These are phyloP conservation scores for Maudiozyma pseudohumilis DNA, from an alignment of 805 yeast genomes.

Conservation along the genomic window DNA sequence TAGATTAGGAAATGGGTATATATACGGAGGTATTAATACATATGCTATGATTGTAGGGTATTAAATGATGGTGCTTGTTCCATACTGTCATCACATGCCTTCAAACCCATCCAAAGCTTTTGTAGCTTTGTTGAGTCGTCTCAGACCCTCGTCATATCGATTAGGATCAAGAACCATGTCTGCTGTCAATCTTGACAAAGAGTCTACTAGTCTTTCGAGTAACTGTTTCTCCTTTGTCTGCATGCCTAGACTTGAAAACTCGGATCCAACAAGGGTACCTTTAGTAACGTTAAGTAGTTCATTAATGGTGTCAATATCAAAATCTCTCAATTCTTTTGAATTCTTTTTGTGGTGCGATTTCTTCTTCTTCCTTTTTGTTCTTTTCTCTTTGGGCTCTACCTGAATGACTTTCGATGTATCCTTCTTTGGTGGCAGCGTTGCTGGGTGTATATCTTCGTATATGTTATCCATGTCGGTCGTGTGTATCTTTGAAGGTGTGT, in stretches of 20 bases:
- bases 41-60: background rate
- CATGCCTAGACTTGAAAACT: conserved; percentile 61
- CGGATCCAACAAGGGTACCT: conserved; percentile 38
- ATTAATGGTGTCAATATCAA: conserved; percentile 28
- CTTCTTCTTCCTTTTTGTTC: background rate
- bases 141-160: conserved; percentile 68
- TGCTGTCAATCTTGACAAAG: conserved; percentile 73
- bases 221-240: conserved; percentile 68
- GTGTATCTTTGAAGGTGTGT: background rate
- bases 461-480: background rate
- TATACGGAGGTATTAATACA: background rate
- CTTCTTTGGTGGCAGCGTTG: background rate
- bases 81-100: background rate
- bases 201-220: conserved; percentile 76
- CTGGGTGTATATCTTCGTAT: conserved; percentile 1
- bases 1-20: too few species aligned
- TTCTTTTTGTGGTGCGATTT: background rate
- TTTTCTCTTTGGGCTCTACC: background rate
- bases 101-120: conserved; percentile 74
- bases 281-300: conserved; percentile 32
- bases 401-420: background rate
- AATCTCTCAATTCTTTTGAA: background rate
- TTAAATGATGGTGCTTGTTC: background rate
- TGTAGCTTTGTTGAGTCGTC: conserved; percentile 71
- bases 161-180: conserved; percentile 82